These are phyloP conservation scores for Ophiognomonia clavigignenti-juglandacearum DNA, from an alignment of 2,329 filamentous ascomycete species.

Conservation along the genomic window DNA sequence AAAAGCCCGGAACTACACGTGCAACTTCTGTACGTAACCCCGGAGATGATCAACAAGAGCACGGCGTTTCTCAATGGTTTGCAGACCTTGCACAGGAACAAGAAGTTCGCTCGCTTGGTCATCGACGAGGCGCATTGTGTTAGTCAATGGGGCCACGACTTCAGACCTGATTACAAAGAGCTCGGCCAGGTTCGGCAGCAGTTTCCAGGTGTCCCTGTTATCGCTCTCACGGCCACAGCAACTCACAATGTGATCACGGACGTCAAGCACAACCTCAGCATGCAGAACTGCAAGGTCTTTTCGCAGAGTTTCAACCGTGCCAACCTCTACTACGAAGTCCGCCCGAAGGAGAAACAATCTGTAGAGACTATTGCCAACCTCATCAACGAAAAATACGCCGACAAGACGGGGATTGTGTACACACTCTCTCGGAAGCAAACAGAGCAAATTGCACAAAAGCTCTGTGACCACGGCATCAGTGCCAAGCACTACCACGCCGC, in stretches of 20 bases:
- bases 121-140: slow-evolving; percentile 99
- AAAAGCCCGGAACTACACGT: slow-evolving; percentile 68
- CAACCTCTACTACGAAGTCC: slow-evolving; percentile 86
- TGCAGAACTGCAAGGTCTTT: slow-evolving; percentile 72
- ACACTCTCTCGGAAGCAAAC: slow-evolving; percentile 81
- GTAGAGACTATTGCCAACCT: slow-evolving; percentile 52
- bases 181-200: slow-evolving; percentile 68
- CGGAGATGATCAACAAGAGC: slow-evolving; percentile 92
- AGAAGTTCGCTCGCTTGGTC: slow-evolving; percentile 81
- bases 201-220: slow-evolving; percentile 78
- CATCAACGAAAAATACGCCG: slow-evolving; percentile 65
- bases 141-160: slow-evolving; percentile 98
- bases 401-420: slow-evolving; percentile 86
- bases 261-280: slow-evolving; percentile 85
- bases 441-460: slow-evolving; percentile 69
- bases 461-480: slow-evolving; percentile 60
- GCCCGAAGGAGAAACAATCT: slow-evolving; percentile 60
- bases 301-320: slow-evolving; percentile 96
- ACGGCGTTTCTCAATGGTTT: slow-evolving; percentile 61
- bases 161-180: slow-evolving; percentile 90
- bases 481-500: slow-evolving; percentile 85
- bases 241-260: slow-evolving; percentile 90
- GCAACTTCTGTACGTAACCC: slow-evolving; percentile 89
- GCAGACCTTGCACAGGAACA: slow-evolving; percentile 60
- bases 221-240: slow-evolving; percentile 93